phyloP scores from a whole-genome alignment of 2,329 filamentous ascomycete genomes.

The Ophiostoma angusticollis region DNA sequence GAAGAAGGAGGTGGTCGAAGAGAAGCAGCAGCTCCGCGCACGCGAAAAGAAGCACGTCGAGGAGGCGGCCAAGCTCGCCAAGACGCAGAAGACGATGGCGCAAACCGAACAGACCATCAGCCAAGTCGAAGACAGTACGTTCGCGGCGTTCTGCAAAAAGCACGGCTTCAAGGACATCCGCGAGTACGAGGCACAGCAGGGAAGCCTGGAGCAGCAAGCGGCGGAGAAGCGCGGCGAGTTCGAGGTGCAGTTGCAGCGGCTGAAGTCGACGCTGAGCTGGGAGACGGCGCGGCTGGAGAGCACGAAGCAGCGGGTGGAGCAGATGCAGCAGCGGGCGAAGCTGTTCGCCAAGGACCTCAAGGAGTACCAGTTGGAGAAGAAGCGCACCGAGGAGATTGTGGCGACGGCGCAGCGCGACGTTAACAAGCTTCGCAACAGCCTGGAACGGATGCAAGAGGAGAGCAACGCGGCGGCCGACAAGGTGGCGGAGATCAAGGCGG shows the following conservation, averaged over 20 bases:
- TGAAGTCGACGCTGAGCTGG: slow-evolving; percentile 51
- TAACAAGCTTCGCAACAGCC: slow-evolving; percentile 57
- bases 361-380: slow-evolving; percentile 58
- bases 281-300: slow-evolving; percentile 39
- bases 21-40: slow-evolving; percentile 60
- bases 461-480: slow-evolving; percentile 59
- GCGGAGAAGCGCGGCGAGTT: slow-evolving; percentile 79
- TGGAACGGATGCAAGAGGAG: slow-evolving; percentile 55
- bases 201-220: slow-evolving; percentile 80
- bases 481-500: slow-evolving; percentile 63
- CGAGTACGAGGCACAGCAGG: slow-evolving; percentile 87
- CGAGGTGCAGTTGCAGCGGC: slow-evolving; percentile 65
- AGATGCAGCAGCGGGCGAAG: slow-evolving; percentile 52
- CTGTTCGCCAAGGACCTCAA: slow-evolving; percentile 57
- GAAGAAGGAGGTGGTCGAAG: slow-evolving; percentile 64
- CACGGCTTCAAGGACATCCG: slow-evolving; percentile 83
- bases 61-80: slow-evolving; percentile 55
- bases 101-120: slow-evolving; percentile 53
- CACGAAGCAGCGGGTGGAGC: slow-evolving; percentile 55
- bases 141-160: slow-evolving; percentile 70
- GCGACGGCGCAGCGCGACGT: slow-evolving; percentile 63
- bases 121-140: slow-evolving; percentile 78
- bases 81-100: slow-evolving; percentile 34
- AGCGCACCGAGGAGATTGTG: slow-evolving; percentile 59
- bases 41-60: slow-evolving; percentile 66